phyloP scores from a whole-genome alignment of 805 yeast species.

The Starmerella potacharoeniae region DNA sequence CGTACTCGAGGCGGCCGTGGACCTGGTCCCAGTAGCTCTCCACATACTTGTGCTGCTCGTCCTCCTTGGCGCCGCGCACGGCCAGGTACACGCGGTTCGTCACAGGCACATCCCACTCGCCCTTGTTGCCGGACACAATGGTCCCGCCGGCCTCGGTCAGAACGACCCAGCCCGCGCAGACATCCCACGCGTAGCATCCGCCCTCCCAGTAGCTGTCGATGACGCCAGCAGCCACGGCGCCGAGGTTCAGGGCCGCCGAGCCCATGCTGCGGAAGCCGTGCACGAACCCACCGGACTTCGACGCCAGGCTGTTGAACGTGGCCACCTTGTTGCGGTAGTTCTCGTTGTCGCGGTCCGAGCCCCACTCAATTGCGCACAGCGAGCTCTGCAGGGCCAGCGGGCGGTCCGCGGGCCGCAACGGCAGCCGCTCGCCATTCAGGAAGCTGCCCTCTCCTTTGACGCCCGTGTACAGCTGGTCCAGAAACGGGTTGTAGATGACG shows the following conservation, averaged over 20 bases:
- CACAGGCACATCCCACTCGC: conserved; percentile 38
- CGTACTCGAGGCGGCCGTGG: conserved; percentile 36
- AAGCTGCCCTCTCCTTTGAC: conserved; percentile 46
- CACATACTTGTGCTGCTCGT: conserved; percentile 36
- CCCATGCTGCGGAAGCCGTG: conserved; percentile 56
- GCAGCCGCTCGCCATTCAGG: conserved; percentile 37
- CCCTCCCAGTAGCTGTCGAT: conserved; percentile 60
- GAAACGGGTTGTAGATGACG: conserved; percentile 52
- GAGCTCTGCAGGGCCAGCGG: conserved; percentile 40
- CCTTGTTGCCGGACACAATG: conserved; percentile 44
- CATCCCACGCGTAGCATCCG: conserved; percentile 62
- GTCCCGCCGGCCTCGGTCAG: conserved; percentile 48
- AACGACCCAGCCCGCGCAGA: conserved; percentile 57
- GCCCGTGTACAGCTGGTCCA: conserved; percentile 43
- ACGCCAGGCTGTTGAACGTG: conserved; percentile 38
- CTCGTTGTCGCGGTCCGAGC: conserved; percentile 44
- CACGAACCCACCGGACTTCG: conserved; percentile 43
- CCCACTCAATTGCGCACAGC: conserved; percentile 49
- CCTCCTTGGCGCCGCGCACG: conserved; percentile 42
- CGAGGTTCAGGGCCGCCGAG: conserved; percentile 53
- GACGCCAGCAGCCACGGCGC: conserved; percentile 47
- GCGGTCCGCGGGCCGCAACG: conserved; percentile 29
- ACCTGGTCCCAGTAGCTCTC: conserved; percentile 42
- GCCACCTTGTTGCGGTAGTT: conserved; percentile 41
- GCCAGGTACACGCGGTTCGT: conserved; percentile 46